Evolutionary conservation across 352 stramenopile species (phyloP), one percentile per base, ranked within the genome.

Genomic region (Pythium dissimile): DNA sequence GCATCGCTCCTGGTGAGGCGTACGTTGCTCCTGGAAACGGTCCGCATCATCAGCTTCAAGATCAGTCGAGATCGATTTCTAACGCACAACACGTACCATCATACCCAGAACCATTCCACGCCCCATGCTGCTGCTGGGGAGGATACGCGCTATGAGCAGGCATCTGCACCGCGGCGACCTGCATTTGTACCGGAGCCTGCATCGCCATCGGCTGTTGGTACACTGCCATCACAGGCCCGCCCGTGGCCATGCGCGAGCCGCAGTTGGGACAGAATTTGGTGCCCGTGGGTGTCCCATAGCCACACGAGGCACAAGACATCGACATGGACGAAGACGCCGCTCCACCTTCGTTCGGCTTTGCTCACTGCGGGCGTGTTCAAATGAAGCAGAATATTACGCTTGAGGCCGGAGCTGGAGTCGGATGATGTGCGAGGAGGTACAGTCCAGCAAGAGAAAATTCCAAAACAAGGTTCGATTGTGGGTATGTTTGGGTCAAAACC

Each of bases 241-340:
- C 39, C 13, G 38, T 30, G 18, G 32, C 42, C 28, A 70, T 53
- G 54, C 72, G 69, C 32, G 58, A 62, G 39, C 80, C 72, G 52
- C 80, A 89, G 47, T 83, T 73, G n/a, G 70, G 49, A 50, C 77
- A 86, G 53, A 84, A 76, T 54, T 72, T 73, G 59, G 63, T 71
- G 59, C 56, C 73, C 13, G 45, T 37, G 12, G 58, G 55, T 0
- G 60, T 44, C 13, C 30, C 41, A n/a, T 64, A 55, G 26, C 73
- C 67, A 38, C 80, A 89, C 8, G 73, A 72, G 27, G 64, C 60
- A 28, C 80, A 89, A n/a, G 73, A 23, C 41, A 49, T 50, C 60
- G 56, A 56, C 54, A 64, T 74, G 16, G 12, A 12, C 34, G 34
- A 41, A 16, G 34, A 37, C 8, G 31, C n/a, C n/a, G n/a, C n/a